These are phyloP conservation scores for Xylaria sp. DNA, from an alignment of 2,329 filamentous ascomycete species.

Conservation along the genomic window DNA sequence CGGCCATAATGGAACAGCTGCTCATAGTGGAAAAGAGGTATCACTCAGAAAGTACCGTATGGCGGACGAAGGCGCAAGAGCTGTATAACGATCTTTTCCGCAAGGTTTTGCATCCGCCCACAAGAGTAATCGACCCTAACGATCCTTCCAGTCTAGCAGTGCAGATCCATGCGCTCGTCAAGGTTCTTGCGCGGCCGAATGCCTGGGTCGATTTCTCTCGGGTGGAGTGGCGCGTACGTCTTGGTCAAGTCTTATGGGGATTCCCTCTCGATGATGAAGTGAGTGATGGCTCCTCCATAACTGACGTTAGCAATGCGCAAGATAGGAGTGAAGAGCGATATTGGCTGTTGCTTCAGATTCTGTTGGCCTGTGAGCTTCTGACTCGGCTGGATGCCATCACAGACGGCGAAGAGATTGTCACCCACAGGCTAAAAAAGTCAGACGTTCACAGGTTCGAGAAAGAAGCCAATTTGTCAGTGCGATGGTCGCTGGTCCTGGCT, in stretches of 20 bases:
- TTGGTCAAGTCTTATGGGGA: constrained; percentile 69
- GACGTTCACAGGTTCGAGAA: constrained; percentile 58
- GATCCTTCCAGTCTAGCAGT: constrained; percentile 61
- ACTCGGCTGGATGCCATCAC: constrained; percentile 59
- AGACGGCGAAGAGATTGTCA: constrained; percentile 52
- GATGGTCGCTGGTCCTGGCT: constrained; percentile 61
- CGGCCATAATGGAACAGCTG: constrained; percentile 53
- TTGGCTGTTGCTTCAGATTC: constrained; percentile 61
- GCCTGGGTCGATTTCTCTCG: constrained; percentile 71
- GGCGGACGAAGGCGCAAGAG: constrained; percentile 47
- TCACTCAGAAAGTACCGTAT: constrained; percentile 46
- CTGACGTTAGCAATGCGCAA: constrained; percentile 42
- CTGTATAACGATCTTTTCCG: constrained; percentile 59
- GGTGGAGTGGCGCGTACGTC: constrained; percentile 67
- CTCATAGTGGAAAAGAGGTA: constrained; percentile 53
- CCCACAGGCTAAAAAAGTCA: constrained; percentile 47
- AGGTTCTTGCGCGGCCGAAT: constrained; percentile 58
- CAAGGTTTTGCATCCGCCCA: constrained; percentile 53
- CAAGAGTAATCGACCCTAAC: constrained; percentile 49
- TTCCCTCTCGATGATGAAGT: constrained; percentile 45
- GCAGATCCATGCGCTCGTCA: constrained; percentile 64
- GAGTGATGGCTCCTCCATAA: constrained; percentile 48
- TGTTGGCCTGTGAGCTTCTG: constrained; percentile 61
- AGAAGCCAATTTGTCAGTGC: constrained; percentile 56
- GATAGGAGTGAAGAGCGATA: constrained; percentile 59